Conservation (phyloP, 306 rosid species). For the Quercus mongolica region DNA sequence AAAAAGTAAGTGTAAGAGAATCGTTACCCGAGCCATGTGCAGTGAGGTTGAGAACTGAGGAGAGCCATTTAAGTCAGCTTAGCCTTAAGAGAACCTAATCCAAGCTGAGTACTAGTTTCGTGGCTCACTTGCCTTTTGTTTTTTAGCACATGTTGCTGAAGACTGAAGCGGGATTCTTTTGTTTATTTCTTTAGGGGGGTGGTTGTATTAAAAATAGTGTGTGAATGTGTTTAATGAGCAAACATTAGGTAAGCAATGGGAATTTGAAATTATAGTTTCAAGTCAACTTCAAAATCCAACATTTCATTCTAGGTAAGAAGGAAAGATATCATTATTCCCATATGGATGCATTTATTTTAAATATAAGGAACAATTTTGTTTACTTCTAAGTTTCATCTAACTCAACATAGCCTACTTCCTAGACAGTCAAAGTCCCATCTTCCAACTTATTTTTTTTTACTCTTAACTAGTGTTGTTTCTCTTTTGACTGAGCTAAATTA, state of each 20-base stretch:
- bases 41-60: no score
- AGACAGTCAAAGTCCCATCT: background rate
- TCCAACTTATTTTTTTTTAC: conserved; percentile 31
- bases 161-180: no score
- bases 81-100: no score
- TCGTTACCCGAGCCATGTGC: no score
- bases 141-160: background rate
- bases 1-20: no score
- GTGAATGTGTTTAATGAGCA: background rate
- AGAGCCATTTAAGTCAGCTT: no score
- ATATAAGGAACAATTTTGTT: conserved; percentile 21
- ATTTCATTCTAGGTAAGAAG: background rate
- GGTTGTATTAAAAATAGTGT: no score
- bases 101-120: no score
- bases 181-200: no score
- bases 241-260: background rate
- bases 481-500: background rate
- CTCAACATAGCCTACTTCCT: conserved; percentile 22
- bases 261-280: background rate
- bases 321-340: conserved; percentile 22
- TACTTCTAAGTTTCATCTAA: conserved; percentile 31
- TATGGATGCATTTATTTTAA: conserved; percentile 8
- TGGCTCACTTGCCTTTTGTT: background rate
- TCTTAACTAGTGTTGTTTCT: background rate
- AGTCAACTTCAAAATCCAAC: conserved; percentile 23